Evolutionary conservation across 257 asterid genomes (phyloP).

Genomic region (Leptodermis oblonga): DNA sequence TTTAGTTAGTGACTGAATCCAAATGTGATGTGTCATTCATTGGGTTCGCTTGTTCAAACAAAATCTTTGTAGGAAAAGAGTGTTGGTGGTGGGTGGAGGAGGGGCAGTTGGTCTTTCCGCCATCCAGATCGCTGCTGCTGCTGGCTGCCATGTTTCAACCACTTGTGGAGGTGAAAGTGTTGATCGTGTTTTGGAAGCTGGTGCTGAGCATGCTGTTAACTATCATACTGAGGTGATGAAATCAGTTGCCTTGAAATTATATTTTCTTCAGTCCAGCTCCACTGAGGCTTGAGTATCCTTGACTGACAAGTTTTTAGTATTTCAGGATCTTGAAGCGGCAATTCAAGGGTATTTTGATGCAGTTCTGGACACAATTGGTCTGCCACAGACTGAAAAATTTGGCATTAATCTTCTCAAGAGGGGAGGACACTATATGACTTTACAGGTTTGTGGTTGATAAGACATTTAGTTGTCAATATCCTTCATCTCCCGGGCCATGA

Average conservation of each 20-base stretch:
- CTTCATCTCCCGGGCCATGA: neutral
- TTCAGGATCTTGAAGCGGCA: conserved; percentile 67
- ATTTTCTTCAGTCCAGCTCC: neutral
- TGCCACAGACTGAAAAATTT: conserved; percentile 75
- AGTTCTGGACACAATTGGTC: conserved; percentile 86
- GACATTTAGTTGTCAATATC: neutral
- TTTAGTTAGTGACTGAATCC: neutral
- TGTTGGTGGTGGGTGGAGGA: conserved; percentile 91
- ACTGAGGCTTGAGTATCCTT: neutral
- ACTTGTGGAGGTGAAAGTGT: conserved; percentile 79
- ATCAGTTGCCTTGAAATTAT: neutral
- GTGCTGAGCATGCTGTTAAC: conserved; percentile 91
- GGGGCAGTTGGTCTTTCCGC: conserved; percentile 99
- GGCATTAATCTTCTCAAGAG: conserved; percentile 72
- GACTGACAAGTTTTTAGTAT: conserved; percentile 9
- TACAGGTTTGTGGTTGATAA: conserved; percentile 54
- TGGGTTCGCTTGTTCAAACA: conserved; percentile 16
- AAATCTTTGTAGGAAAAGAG: conserved; percentile 58
- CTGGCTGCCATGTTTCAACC: conserved; percentile 84
- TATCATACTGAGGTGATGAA: conserved; percentile 65
- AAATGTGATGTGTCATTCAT: conserved; percentile 7
- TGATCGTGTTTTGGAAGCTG: conserved; percentile 67
- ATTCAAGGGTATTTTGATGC: conserved; percentile 88
- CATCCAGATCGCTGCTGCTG: conserved; percentile 88
- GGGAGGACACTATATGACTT: conserved; percentile 97